phyloP scores from a whole-genome alignment of 768 basidiomycete species.

The Kondoa malvinella region DNA sequence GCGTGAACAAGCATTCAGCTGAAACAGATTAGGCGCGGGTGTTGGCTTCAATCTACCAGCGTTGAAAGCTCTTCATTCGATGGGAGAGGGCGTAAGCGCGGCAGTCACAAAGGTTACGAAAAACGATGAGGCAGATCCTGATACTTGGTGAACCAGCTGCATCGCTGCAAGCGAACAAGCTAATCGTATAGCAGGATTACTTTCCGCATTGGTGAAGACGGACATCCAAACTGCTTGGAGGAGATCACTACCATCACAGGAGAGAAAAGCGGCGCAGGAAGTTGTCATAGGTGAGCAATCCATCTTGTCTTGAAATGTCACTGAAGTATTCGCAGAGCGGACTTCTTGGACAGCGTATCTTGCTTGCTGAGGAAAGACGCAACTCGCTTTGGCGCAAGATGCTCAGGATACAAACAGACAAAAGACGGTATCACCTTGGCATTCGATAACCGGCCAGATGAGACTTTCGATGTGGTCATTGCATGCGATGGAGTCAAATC shows the following conservation, averaged over 20 bases:
- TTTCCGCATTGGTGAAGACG: slow-evolving; percentile 12
- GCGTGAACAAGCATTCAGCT: too few species aligned
- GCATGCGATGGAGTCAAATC: slow-evolving; percentile 14
- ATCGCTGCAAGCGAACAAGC: background rate
- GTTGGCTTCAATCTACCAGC: background rate
- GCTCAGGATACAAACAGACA: background rate
- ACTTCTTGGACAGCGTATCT: slow-evolving; percentile 17
- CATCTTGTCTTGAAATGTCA: background rate
- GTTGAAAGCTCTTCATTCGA: background rate
- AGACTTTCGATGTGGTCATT: slow-evolving; percentile 20
- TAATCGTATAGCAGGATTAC: slow-evolving; percentile 18
- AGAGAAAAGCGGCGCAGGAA: slow-evolving; percentile 12
- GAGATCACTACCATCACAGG: slow-evolving; percentile 13
- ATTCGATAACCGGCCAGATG: slow-evolving; percentile 15
- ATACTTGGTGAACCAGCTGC: slow-evolving; percentile 4
- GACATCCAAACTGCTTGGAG: slow-evolving; percentile 10
- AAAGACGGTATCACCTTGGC: slow-evolving; percentile 9
- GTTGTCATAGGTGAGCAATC: slow-evolving; percentile 12
- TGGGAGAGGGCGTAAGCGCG: background rate
- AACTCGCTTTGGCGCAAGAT: slow-evolving; percentile 10
- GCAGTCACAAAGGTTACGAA: background rate
- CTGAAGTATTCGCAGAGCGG: slow-evolving; percentile 18
- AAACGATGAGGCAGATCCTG: background rate
- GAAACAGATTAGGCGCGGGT: too few species aligned
- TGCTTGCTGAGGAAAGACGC: background rate